Percentiles rank a stretch among this genome's conserved stretches.
phyloP scores from a whole-genome alignment of 1,139 yeast genomes.

The Yamadazyma dendronema region DNA sequence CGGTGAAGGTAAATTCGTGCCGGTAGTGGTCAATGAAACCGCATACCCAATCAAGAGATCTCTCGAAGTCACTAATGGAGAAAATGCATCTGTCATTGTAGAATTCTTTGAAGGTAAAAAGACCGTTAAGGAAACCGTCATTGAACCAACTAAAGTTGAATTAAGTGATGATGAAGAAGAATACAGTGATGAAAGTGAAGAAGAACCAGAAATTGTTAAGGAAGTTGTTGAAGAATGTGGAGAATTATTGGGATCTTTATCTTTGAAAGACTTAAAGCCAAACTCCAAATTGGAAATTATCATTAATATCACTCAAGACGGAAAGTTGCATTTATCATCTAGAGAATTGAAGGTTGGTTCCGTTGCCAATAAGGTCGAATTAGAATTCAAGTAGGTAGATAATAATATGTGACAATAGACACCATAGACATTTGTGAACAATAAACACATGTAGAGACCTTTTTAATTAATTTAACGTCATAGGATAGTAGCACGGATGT shows the following conservation, averaged over 20 bases:
- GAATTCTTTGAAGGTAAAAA: conserved; percentile 84
- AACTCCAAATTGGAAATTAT: conserved; percentile 73
- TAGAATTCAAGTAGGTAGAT: conserved; percentile 19
- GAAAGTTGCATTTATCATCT: conserved; percentile 77
- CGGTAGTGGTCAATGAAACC: conserved; percentile 79
- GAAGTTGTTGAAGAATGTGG: conserved; percentile 77
- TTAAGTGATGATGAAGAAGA: conserved; percentile 33
- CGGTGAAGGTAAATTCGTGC: conserved; percentile 67
- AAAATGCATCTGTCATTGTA: conserved; percentile 58
- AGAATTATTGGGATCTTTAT: conserved; percentile 73
- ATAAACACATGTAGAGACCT: no score
- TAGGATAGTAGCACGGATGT: neutral
- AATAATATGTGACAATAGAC: neutral
- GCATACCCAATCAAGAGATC: conserved; percentile 90
- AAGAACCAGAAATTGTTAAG: conserved; percentile 71
- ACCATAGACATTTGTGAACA: no score
- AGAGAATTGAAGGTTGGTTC: conserved; percentile 77
- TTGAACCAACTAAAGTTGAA: conserved; percentile 54
- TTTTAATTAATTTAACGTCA: no score
- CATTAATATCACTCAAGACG: conserved; percentile 82
- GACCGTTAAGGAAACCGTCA: conserved; percentile 71
- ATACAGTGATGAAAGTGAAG: conserved; percentile 33
- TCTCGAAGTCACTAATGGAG: conserved; percentile 61
- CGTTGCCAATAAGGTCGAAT: conserved; percentile 51
- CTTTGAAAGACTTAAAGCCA: conserved; percentile 69